A percentile compares a stretch with the other conserved stretches of the same genome.
These are phyloP conservation scores for Syzygium oleosum DNA, from an alignment of 345 rosid species.

Conservation along the genomic window DNA sequence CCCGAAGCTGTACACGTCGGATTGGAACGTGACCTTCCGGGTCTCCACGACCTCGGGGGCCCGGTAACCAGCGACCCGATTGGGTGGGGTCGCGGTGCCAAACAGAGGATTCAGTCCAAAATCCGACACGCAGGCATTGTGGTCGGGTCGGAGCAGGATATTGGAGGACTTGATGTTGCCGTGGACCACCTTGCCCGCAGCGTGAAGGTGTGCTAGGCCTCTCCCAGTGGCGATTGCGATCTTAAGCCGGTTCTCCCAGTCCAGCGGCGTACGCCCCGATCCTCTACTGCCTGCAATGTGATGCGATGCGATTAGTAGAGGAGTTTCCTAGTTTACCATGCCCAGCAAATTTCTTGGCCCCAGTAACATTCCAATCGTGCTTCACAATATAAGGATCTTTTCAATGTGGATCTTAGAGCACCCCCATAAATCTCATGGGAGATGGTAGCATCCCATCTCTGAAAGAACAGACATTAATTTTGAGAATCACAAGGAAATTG, in stretches of 20 bases:
- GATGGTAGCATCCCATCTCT: background rate
- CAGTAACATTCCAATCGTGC: background rate
- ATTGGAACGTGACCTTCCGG: conserved; percentile 65
- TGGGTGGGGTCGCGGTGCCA: conserved; percentile 49
- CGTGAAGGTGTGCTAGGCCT: conserved; percentile 75
- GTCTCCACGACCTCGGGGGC: conserved; percentile 90
- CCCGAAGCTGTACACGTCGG: conserved; percentile 95
- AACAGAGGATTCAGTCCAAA: conserved; percentile 80
- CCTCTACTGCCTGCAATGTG: conserved; percentile 69
- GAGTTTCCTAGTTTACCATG: background rate
- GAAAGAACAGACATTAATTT: background rate
- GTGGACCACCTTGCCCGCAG: conserved; percentile 55
- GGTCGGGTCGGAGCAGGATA: conserved; percentile 65
- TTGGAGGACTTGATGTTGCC: conserved; percentile 95
- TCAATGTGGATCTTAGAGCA: background rate
- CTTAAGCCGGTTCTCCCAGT: conserved; percentile 86
- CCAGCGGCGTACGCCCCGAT: conserved; percentile 81
- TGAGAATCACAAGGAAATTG: background rate
- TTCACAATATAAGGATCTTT: background rate
- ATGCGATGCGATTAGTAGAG: background rate
- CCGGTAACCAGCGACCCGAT: conserved; percentile 78
- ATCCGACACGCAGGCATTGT: conserved; percentile 59
- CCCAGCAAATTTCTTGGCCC: background rate
- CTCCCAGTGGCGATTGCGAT: conserved; percentile 65
- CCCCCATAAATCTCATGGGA: background rate